Evolutionary conservation across 495 filamentous ascomycete genomes (phyloP).

Genomic region (Aspergillus affinis): DNA sequence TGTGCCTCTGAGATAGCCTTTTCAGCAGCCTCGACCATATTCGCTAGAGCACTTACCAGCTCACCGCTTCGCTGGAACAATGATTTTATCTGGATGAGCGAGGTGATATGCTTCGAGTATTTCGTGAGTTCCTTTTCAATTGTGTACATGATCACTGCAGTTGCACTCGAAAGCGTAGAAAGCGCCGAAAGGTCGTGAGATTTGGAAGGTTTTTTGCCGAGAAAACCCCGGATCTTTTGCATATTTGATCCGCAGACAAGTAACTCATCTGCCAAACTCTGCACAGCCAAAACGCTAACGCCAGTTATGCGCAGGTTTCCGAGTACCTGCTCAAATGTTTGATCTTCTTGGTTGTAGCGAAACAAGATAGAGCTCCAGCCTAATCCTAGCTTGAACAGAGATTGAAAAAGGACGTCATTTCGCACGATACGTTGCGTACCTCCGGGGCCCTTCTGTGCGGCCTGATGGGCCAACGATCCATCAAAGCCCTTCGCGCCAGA

Average conservation of each 20-base stretch:
- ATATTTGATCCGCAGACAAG: conserved; percentile 72
- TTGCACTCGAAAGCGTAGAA: conserved; percentile 37
- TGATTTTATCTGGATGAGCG: conserved; percentile 64
- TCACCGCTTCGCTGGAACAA: conserved; percentile 63
- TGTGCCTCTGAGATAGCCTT: conserved; percentile 62
- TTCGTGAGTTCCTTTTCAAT: conserved; percentile 38
- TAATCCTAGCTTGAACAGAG: conserved; percentile 69
- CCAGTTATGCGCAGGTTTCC: conserved; percentile 66
- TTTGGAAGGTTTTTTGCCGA: conserved; percentile 40
- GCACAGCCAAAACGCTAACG: conserved; percentile 56
- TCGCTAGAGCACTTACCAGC: conserved; percentile 60
- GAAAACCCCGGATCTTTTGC: conserved; percentile 56
- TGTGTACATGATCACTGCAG: conserved; percentile 35
- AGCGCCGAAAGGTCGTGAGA: conserved; percentile 31
- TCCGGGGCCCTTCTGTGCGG: conserved; percentile 5
- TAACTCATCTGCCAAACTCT: conserved; percentile 53
- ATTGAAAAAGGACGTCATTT: conserved; percentile 54
- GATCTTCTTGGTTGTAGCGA: conserved; percentile 56
- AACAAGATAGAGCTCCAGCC: conserved; percentile 83
- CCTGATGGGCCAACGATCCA: conserved; percentile 51
- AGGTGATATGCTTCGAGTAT: conserved; percentile 25
- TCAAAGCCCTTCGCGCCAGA: conserved; percentile 73
- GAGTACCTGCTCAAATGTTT: conserved; percentile 56
- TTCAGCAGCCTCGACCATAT: conserved; percentile 56
- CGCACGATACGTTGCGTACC: conserved; percentile 27